Evolutionary conservation across 164 flowering plant species (phyloP), one percentile per base, ranked within the genome.

Genomic region (Tetracentron sinense): DNA sequence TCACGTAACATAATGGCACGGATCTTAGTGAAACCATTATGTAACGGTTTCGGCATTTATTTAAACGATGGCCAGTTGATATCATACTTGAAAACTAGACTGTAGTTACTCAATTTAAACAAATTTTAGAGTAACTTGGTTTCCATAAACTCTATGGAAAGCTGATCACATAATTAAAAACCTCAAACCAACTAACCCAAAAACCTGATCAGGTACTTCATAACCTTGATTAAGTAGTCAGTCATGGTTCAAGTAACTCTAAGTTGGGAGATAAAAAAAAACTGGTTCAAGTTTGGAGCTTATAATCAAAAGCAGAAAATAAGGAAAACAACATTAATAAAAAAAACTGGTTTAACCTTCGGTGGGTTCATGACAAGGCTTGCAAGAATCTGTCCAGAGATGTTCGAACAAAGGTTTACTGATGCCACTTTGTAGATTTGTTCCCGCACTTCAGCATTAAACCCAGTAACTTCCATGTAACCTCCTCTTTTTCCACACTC

Each of bases 401-500:
- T 88, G 62, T 94, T 95, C 28, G 99, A 92, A 64, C 99, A 95
- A 42, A 89, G 92, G 72, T 95, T 92, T 25, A 95, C 97, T 46
- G 99, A 88, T 27, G 99, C 96, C 33, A 95, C 78, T 79, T 95
- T 95, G 85, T 95, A 95, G 56, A 95, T 88, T 65, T 92, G 99
- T 68, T 95, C 96, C 76, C 90, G 83, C 44, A 92, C 73, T 20
- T 83, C 90, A 65, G 89, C 70, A 71, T 73, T 52, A 67, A 95
- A 90, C 54, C 99, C 99, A 29, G 99, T 95, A 23, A 95, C 83
- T 72, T 95, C 97, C 99, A 95, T 95, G 79, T 92, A 95, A 69
- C 99, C 99, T 74, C 99, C 99, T 81, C 99, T 74, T 74, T 92
- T 95, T 61, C 99, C 97, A 73, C 99, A 95, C 66, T 95, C 99